A percentile compares a stretch with the other conserved stretches of the same genome.
Evolutionary conservation across 768 basidiomycete species (phyloP).

Genomic region (Mycena kentingensis): DNA sequence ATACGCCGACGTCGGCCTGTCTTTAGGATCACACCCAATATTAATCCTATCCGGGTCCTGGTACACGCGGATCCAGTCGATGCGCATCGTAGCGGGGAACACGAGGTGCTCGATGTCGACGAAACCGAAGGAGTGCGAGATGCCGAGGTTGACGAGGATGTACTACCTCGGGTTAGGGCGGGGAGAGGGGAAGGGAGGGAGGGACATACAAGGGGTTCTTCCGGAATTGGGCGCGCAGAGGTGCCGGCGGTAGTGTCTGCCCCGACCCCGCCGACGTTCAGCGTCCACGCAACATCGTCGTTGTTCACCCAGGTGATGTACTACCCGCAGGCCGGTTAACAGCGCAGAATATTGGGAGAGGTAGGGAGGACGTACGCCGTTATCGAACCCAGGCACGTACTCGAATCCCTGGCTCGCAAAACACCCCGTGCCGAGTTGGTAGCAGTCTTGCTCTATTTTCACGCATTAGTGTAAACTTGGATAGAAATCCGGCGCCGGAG

Average conservation of each 20-base stretch:
- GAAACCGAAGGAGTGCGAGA: constrained; percentile 66
- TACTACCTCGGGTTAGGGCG: constrained; percentile 50
- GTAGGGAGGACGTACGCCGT: constrained; percentile 35
- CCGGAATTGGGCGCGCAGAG: constrained; percentile 56
- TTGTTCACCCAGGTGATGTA: constrained; percentile 77
- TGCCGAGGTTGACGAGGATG: constrained; percentile 71
- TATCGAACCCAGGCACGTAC: constrained; percentile 49
- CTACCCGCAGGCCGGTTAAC: constrained; percentile 27
- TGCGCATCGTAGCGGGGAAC: constrained; percentile 63
- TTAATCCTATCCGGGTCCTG: constrained; percentile 51
- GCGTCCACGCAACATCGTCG: constrained; percentile 55
- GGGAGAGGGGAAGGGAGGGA: neutral
- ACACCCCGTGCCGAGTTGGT: constrained; percentile 43
- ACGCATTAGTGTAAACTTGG: too few species aligned
- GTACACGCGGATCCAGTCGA: constrained; percentile 86
- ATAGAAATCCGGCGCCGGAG: too few species aligned
- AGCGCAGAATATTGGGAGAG: constrained; percentile 13
- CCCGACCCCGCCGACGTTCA: constrained; percentile 50
- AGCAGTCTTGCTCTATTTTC: constrained; percentile 49
- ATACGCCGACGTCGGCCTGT: constrained; percentile 75
- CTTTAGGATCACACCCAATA: constrained; percentile 69
- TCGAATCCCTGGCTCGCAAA: constrained; percentile 57
- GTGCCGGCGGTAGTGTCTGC: constrained; percentile 56
- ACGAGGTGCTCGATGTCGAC: constrained; percentile 59
- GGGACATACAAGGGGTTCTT: constrained; percentile 68